Conservation (phyloP, 371 early-diverging fungal genomes). For the Blastocladiella emersonii region DNA sequence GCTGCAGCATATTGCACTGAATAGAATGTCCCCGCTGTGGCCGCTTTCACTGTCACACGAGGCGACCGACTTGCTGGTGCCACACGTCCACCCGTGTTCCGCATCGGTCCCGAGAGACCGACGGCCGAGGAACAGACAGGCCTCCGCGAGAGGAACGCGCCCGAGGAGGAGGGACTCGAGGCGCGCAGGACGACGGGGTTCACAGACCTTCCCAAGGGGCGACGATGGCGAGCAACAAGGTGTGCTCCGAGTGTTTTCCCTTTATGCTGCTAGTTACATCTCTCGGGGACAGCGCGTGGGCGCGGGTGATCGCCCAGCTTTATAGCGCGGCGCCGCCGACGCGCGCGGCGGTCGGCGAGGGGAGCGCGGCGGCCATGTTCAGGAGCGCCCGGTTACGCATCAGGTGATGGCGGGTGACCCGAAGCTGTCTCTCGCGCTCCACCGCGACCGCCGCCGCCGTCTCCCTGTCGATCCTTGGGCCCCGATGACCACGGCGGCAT, state of each 20-base stretch:
- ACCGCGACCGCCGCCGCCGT: too few species aligned
- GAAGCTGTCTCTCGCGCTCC: too few species aligned
- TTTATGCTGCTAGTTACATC: background rate
- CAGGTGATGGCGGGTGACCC: too few species aligned
- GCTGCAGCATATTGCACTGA: constrained; percentile 4
- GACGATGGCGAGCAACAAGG: background rate
- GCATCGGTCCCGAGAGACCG: background rate
- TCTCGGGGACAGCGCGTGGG: too few species aligned
- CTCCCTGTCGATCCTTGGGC: too few species aligned
- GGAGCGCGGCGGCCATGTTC: too few species aligned
- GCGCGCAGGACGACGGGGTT: background rate
- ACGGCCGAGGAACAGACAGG: background rate
- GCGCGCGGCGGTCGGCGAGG: too few species aligned
- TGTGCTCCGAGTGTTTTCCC: background rate
- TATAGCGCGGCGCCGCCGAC: too few species aligned
- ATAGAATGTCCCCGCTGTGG: background rate
- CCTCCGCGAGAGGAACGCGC: background rate
- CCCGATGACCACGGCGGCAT: too few species aligned
- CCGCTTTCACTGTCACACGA: background rate
- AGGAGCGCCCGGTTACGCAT: too few species aligned
- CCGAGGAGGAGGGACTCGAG: background rate
- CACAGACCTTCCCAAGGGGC: constrained; percentile 1
- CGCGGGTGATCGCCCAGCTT: too few species aligned
- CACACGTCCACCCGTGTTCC: background rate
- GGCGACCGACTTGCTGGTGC: background rate